Conservation (phyloP, 371 early-diverging fungal genomes). For the Parasitella parasitica region DNA sequence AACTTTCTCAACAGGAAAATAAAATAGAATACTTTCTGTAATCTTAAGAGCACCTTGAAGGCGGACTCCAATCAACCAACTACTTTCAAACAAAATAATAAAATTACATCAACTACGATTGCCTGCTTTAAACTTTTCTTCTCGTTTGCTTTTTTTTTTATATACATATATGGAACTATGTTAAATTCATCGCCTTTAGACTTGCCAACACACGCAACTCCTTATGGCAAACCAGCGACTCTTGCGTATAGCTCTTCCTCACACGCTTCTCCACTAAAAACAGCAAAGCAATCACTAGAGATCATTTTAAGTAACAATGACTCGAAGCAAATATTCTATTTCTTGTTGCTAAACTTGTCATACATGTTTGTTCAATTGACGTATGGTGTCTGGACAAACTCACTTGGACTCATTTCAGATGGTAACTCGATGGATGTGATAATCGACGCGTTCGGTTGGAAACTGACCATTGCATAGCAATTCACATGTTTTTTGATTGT, state of each 20-base stretch:
- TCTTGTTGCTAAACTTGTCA: slow-evolving; percentile 86
- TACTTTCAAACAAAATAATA: neutral
- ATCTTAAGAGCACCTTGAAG: neutral
- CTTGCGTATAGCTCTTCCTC: slow-evolving; percentile 28
- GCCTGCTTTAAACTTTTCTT: neutral
- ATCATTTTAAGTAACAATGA: slow-evolving; percentile 67
- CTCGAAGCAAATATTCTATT: slow-evolving; percentile 90
- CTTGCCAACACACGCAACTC: slow-evolving; percentile 41
- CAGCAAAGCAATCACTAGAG: slow-evolving; percentile 47
- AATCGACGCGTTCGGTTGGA: slow-evolving; percentile 1
- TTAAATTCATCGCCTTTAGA: slow-evolving; percentile 42
- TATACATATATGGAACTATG: slow-evolving; percentile 28
- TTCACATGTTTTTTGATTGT: slow-evolving; percentile 98
- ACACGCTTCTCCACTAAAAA: slow-evolving; percentile 24
- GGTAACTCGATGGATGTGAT: slow-evolving; percentile 38
- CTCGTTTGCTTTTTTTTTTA: neutral
- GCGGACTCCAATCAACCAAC: neutral
- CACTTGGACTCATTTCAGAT: slow-evolving; percentile 92
- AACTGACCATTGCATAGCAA: slow-evolving; percentile 50
- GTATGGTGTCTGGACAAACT: slow-evolving; percentile 91
- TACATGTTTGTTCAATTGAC: slow-evolving; percentile 92
- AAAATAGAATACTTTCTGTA: slow-evolving; percentile 15
- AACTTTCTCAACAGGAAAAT: neutral
- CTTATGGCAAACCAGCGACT: slow-evolving; percentile 37
- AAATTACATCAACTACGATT: neutral